A percentile compares a stretch with the other conserved stretches of the same genome.
Evolutionary conservation across 371 early-diverging fungal genomes (phyloP).

Genomic region (Mucor saturninus): DNA sequence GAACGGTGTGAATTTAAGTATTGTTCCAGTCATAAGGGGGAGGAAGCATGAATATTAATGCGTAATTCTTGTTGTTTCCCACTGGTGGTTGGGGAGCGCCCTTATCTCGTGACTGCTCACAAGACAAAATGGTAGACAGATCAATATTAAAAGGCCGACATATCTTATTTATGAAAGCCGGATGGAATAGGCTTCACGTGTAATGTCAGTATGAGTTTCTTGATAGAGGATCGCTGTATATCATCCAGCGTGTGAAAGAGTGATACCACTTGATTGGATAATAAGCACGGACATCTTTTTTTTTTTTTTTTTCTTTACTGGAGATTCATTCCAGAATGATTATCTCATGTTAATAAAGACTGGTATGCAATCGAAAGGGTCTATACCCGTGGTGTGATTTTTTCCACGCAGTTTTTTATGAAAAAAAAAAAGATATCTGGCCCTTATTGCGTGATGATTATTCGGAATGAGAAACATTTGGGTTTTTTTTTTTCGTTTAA

Average conservation of each 20-base stretch:
- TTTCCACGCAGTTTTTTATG: too few relatives aligned
- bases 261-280: constrained; percentile 3
- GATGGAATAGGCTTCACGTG: constrained; percentile 5
- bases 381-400: not conserved
- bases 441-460: constrained; percentile 28
- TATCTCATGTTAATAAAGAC: constrained; percentile 12
- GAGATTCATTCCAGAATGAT: not conserved
- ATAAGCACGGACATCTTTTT: constrained; percentile 14
- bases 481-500: constrained; percentile 3
- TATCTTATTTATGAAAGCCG: not conserved
- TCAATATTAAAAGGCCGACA: not conserved
- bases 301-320: not conserved
- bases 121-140: not conserved
- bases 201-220: not conserved
- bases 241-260: constrained; percentile 5
- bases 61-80: not conserved
- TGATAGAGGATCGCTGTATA: not conserved
- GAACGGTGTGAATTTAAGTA: constrained; percentile 86
- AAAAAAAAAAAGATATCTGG: not conserved
- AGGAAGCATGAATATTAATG: not conserved
- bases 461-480: constrained; percentile 30
- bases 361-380: not conserved
- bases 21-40: constrained; percentile 25
- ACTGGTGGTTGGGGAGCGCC: too few relatives aligned
- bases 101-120: not conserved